Evolutionary conservation across 1,139 yeast species (phyloP), one percentile per base, ranked within the genome.

Genomic region (Meyerozyma sp.): DNA sequence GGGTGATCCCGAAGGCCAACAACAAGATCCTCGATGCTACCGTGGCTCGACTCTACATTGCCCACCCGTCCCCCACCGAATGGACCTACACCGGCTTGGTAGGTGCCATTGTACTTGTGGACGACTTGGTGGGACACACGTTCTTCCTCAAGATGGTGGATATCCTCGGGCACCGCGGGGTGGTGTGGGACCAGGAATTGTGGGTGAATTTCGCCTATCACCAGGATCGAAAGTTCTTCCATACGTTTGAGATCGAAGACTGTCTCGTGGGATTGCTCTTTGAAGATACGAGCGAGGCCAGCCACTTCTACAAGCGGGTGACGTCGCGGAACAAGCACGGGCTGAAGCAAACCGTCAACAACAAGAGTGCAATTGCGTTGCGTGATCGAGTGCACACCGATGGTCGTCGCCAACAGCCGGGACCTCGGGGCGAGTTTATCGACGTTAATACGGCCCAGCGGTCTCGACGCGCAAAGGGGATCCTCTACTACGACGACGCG

Each of bases 171-270:
- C 79, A 80, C 49, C 71, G 87, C 36, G 98, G 98, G 16, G 95
- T 93, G 1, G 52, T 93, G 0, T 93, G 98, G 98, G 98, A 93
- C 62, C 98, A 93, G 62, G 98, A 93, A 62, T 65, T 93, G 40
- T 93, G 88, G 59, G 83, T 89, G 8, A 85, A 87, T 55, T 90
- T 93, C 61, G 84, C 83, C 51, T 93, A 93, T 64, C 79, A 86
- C 59, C 98, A 93, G 63, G 98, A 93, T 61, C 77, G 98, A 23
- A 83, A 95, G 42, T 93, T 88, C 65, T 93, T 93, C 73, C 98
- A 93, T 61, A 77, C 95, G 8, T 93, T 93, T 66, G 98, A 93
- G 66, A 72, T 89, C 46, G 98, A 93, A 55, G 95, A 88, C 23
- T 91, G 96, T 59, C 75, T 75, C 46, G 91, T 82, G n/a, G 98